Evolutionary conservation across 257 asterid genomes (phyloP), one percentile per base, ranked within the genome.

Genomic region (Cynanchum wilfordii): DNA sequence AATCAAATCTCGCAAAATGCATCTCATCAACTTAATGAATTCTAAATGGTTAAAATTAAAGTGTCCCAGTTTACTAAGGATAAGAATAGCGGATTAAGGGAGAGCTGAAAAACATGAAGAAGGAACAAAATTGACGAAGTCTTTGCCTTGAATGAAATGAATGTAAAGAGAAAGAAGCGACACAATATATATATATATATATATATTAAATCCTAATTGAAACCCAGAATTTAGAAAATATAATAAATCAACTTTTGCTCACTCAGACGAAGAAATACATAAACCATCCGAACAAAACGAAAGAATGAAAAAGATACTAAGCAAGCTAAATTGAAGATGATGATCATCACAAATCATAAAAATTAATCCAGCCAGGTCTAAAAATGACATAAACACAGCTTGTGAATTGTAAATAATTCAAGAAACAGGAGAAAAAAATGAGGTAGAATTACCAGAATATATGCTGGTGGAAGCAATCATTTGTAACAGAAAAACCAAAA

Each of bases 361-460:
- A 3, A 58, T 11, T 24, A 33, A 58, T 1, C 3, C 13, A 52
- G 7, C 30, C 24, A 55, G 67, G 72, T 65, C n/a, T 10, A 45
- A 4, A 51, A 52, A 22, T 54, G 20, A 52, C 57, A 69, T 3
- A 74, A 1, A 1, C 10, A 13, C 17, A 6, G 15, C 25, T 4
- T 56, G 54, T 8, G 54, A 55, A 66, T 29, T 17, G 38, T 30
- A 66, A 0, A 40, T 15, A 15, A 50, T 15, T 13, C 55, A 51
- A n/a, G n/a, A 17, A 56, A 13, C 42, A 8, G 60, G 16, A 2
- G 25, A 25, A 6, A 13, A 9, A 17, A 1, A 9, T 0, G 16
- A 6, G 27, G 1, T 36, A 19, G 1, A 45, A 59, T 75, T 68
- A 68, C 78, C 78, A n/a, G 60, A 20, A 66, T 20, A 8, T 10